A percentile compares a stretch with the other conserved stretches of the same genome.
phyloP scores from a whole-genome alignment of 106 monocot species.

The Cymbidium sinense region DNA sequence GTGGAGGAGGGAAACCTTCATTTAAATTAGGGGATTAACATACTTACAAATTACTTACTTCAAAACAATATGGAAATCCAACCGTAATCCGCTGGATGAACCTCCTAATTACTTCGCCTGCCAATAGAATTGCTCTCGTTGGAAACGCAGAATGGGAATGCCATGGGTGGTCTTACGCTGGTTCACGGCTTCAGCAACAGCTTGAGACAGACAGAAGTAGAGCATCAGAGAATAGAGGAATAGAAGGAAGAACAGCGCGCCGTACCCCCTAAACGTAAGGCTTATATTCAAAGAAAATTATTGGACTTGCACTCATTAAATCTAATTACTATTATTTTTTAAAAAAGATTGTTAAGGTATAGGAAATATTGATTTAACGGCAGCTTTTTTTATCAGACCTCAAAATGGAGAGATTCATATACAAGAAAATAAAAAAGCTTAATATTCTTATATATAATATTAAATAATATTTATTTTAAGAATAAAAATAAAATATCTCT shows the following conservation, averaged over 20 bases:
- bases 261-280: not conserved
- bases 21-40: not conserved
- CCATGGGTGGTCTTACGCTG: not conserved
- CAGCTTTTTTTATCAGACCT: too few relatives aligned
- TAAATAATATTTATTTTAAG: too few relatives aligned
- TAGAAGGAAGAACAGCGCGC: not conserved
- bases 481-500: too few relatives aligned
- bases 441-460: too few relatives aligned
- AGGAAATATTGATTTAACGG: too few relatives aligned
- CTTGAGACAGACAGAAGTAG: not conserved
- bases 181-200: not conserved
- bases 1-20: not conserved
- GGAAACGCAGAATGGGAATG: slow-evolving; percentile 1
- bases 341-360: too few relatives aligned
- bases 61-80: not conserved
- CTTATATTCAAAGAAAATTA: too few relatives aligned
- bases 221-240: not conserved
- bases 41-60: not conserved
- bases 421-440: too few relatives aligned
- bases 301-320: too few relatives aligned
- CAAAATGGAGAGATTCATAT: too few relatives aligned
- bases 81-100: not conserved
- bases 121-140: not conserved
- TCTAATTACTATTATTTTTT: too few relatives aligned
- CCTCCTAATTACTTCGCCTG: not conserved